Evolutionary conservation across 345 rosid species (phyloP).

Genomic region (Bruguiera sexangula): DNA sequence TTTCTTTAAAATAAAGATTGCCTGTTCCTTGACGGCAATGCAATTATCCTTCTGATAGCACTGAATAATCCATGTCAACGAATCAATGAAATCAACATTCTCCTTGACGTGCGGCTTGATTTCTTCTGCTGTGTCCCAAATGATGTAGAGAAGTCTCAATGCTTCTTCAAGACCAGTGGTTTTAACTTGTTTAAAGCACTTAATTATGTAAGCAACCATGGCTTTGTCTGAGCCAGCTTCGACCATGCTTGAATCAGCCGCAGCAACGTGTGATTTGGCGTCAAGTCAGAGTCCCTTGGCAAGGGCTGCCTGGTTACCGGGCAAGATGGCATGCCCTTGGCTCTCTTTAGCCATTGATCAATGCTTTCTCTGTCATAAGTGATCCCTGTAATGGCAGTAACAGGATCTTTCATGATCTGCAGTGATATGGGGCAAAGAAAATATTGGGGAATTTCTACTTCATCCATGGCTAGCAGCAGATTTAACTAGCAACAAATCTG

Average conservation of each 20-base stretch:
- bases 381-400: slow-evolving; percentile 56
- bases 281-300: slow-evolving; percentile 35
- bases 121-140: slow-evolving; percentile 33
- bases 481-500: no score
- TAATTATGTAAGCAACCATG: slow-evolving; percentile 23
- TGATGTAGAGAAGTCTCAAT: slow-evolving; percentile 29
- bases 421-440: slow-evolving; percentile 61
- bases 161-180: slow-evolving; percentile 33
- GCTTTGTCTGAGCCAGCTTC: slow-evolving; percentile 33
- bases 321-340: slow-evolving; percentile 27
- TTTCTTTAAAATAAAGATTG: slow-evolving; percentile 27
- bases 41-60: slow-evolving; percentile 6
- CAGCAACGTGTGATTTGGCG: slow-evolving; percentile 48
- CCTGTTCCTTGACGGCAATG: slow-evolving; percentile 16
- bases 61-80: slow-evolving; percentile 36
- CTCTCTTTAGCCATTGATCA: slow-evolving; percentile 45
- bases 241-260: slow-evolving; percentile 48
- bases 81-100: slow-evolving; percentile 28
- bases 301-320: slow-evolving; percentile 56
- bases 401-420: slow-evolving; percentile 58
- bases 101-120: slow-evolving; percentile 26
- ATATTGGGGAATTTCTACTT: slow-evolving; percentile 45
- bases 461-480: slow-evolving; percentile 23
- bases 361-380: slow-evolving; percentile 59
- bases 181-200: slow-evolving; percentile 15